A percentile compares a stretch with the other conserved stretches of the same genome.
Evolutionary conservation across 1,139 yeast genomes (phyloP).

Genomic region (Citeromyces hawaiiensis): DNA sequence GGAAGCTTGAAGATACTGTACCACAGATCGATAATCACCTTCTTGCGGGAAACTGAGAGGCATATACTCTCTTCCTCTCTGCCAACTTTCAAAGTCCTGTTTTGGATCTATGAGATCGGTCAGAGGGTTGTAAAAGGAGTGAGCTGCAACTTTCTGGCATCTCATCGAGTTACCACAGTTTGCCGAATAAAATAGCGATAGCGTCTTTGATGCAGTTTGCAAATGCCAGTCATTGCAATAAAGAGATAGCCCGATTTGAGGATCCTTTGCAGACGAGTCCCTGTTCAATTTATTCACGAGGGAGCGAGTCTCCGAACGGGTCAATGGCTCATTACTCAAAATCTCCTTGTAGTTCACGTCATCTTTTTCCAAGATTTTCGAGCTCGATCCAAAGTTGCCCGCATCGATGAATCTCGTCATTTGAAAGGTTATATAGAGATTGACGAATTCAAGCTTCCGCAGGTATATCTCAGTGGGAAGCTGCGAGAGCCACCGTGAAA

Average conservation of each 20-base stretch:
- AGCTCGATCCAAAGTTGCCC: not conserved
- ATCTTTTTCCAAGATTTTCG: conserved; percentile 7
- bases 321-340: conserved; percentile 3
- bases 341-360: conserved; percentile 15
- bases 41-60: conserved; percentile 7
- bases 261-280: conserved; percentile 13
- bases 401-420: conserved; percentile 21
- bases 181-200: conserved; percentile 42
- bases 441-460: conserved; percentile 38
- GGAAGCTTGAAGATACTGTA: conserved; percentile 28
- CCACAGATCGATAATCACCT: conserved; percentile 15
- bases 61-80: conserved; percentile 10
- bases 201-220: conserved; percentile 45
- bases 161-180: conserved; percentile 19
- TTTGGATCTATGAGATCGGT: conserved; percentile 69
- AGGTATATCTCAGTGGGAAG: conserved; percentile 25
- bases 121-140: conserved; percentile 64
- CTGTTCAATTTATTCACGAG: conserved; percentile 4
- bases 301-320: not conserved
- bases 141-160: conserved; percentile 25
- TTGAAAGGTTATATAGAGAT: conserved; percentile 54
- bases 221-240: conserved; percentile 81
- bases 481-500: conserved; percentile 48
- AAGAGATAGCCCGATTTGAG: conserved; percentile 40
- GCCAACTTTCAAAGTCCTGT: conserved; percentile 82